Evolutionary conservation across 148 eudicot species (phyloP), one percentile per base, ranked within the genome.

Genomic region (Vaccinium vitisidaea): DNA sequence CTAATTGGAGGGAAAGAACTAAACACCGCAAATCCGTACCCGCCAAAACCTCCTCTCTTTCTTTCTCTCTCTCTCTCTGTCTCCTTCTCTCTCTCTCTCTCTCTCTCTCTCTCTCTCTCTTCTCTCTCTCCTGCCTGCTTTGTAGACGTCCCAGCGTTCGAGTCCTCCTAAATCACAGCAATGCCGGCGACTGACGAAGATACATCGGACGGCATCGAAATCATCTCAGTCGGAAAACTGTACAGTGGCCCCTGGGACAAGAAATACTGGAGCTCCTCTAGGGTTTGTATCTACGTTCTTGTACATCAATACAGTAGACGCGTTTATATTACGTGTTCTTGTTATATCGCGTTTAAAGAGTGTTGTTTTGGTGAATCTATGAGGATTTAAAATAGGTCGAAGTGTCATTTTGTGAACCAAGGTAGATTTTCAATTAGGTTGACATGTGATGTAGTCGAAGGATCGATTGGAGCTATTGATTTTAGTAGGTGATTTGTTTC

Each of bases 181-280:
- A 94, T 95, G 98, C 88, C 90, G 90, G 91, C 89, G 70, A 10
- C 84, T 0, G 85, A 39, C 21, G 91, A 87, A 15, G 94, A 90
- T 48, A 89, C 78, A 49, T 90, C 92, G 79, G 97, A 94, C 73
- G 95, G 93, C 32, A 88, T 97, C 27, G 98, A 97, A 77, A 94
- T 97, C 86, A 39, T 92, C 16, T 95, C 98, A 16, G 85, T 95
- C 84, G 99, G 99, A 69, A 70, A 85, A 25, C 85, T 97, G 0
- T 93, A 94, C 88, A 74, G 54, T 50, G 98, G 99, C 36, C 84
- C 89, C n/a, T 93, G 92, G 98, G 98, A 94, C 77, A 97, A 95
- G 90, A 97, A 97, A 92, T 97, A 97, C 87, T 95, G 99, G 99
- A 97, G 98, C 53, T 95, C 98, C 32, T 97, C 99, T 90, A 94